Percentiles rank a stretch among this genome's conserved stretches.
Evolutionary conservation across 2,329 filamentous ascomycete species (phyloP).

Genomic region (Aspergillus sp.): DNA sequence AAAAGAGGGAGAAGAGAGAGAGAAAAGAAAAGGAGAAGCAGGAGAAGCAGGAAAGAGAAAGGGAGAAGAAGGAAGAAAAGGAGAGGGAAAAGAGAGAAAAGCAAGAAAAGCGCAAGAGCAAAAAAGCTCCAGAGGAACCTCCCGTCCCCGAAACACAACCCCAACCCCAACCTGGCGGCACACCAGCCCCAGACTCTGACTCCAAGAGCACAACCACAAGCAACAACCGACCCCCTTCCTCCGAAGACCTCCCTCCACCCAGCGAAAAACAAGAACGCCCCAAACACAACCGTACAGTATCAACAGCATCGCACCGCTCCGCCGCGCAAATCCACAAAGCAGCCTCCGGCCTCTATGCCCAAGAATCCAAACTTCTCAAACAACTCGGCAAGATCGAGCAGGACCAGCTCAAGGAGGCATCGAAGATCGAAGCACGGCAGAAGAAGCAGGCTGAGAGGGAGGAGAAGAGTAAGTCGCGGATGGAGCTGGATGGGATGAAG

Average conservation of each 20-base stretch:
- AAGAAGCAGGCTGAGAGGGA: slow-evolving; percentile 36
- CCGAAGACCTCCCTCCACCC: neutral
- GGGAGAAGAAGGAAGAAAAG: neutral
- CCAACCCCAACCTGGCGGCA: slow-evolving; percentile 8
- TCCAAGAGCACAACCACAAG: slow-evolving; percentile 14
- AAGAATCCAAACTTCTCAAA: slow-evolving; percentile 31
- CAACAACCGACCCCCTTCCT: slow-evolving; percentile 8
- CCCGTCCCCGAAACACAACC: neutral
- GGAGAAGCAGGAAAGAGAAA: neutral
- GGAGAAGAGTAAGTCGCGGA: slow-evolving; percentile 35
- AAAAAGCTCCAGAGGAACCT: neutral
- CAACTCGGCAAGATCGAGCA: slow-evolving; percentile 38
- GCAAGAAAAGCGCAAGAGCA: neutral
- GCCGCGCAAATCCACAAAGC: slow-evolving; percentile 24
- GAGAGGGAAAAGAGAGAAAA: neutral
- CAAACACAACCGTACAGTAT: neutral
- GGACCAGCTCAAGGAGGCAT: slow-evolving; percentile 33
- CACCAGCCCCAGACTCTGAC: slow-evolving; percentile 1
- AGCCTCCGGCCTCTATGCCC: slow-evolving; percentile 22
- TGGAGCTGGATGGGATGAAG: slow-evolving; percentile 42
- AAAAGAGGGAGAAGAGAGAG: neutral
- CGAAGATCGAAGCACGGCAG: slow-evolving; percentile 33
- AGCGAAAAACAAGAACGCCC: slow-evolving; percentile 1
- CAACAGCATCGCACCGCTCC: slow-evolving; percentile 10
- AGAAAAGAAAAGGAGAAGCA: neutral